Conservation (phyloP, 164 flowering plant species). For the Malania oleifera region DNA sequence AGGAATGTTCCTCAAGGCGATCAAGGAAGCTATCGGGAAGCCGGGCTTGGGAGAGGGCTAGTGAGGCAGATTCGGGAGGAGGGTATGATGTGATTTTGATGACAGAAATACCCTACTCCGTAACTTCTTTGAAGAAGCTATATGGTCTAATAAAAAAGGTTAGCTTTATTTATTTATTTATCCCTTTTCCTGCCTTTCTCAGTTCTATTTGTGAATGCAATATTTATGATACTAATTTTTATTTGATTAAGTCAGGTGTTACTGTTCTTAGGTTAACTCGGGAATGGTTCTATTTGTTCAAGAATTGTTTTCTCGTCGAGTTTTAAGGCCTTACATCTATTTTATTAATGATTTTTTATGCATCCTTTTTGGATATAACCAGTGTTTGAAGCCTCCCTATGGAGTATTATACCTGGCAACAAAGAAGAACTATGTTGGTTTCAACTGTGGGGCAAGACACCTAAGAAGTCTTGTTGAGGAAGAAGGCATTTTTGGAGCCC, state of each 20-base stretch:
- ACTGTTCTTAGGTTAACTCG: no score
- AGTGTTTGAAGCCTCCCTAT: slow-evolving; percentile 92
- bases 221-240: not conserved
- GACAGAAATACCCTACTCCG: slow-evolving; percentile 75
- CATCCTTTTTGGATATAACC: slow-evolving; percentile 5
- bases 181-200: not conserved
- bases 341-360: not conserved
- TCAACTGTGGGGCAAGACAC: slow-evolving; percentile 52
- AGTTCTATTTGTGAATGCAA: not conserved
- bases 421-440: slow-evolving; percentile 67
- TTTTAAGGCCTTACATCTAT: not conserved
- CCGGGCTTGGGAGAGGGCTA: slow-evolving; percentile 89
- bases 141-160: slow-evolving; percentile 81
- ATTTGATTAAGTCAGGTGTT: no score
- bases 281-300: no score
- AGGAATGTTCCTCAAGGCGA: slow-evolving; percentile 60
- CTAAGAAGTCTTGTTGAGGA: slow-evolving; percentile 68
- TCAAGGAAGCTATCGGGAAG: slow-evolving; percentile 91
- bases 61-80: slow-evolving; percentile 57
- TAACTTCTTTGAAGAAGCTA: slow-evolving; percentile 63
- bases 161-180: slow-evolving; percentile 19
- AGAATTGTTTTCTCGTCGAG: no score
- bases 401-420: slow-evolving; percentile 76
- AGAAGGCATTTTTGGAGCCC: slow-evolving; percentile 74
- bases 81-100: slow-evolving; percentile 87